These are phyloP conservation scores for Blastocystis hominis DNA, from an alignment of 352 stramenopile species.

Conservation along the genomic window DNA sequence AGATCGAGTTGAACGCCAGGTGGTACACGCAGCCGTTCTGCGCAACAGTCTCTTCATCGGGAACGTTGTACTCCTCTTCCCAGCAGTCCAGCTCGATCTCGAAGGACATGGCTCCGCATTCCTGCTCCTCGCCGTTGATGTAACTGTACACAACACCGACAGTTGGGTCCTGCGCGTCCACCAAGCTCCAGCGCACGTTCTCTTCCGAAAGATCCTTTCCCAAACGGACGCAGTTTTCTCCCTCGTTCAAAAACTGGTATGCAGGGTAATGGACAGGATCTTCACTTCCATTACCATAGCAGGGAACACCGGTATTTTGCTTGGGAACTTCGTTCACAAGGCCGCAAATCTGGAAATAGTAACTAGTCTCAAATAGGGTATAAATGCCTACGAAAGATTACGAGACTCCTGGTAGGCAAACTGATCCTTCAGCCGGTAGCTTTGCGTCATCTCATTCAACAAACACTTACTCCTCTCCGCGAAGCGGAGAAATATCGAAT, in stretches of 20 bases:
- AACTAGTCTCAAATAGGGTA: not conserved
- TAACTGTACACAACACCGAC: conserved; percentile 51
- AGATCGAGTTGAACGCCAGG: conserved; percentile 34
- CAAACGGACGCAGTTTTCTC: conserved; percentile 1
- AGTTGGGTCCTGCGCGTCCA: conserved; percentile 23
- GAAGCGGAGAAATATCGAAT: conserved; percentile 49
- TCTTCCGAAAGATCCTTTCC: conserved; percentile 5
- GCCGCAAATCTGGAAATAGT: conserved; percentile 48
- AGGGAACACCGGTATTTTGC: not conserved
- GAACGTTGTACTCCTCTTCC: conserved; percentile 31
- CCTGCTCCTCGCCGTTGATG: conserved; percentile 31
- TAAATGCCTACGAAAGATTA: conserved; percentile 18
- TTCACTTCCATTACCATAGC: conserved; percentile 9
- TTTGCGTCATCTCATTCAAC: not conserved
- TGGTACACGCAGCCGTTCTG: conserved; percentile 5
- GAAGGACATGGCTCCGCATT: not conserved
- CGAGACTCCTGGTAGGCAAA: not conserved
- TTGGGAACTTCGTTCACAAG: conserved; percentile 26
- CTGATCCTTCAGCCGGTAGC: conserved; percentile 14
- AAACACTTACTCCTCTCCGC: not conserved
- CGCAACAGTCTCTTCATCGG: conserved; percentile 1
- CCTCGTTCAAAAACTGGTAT: conserved; percentile 13
- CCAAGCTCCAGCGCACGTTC: conserved; percentile 28
- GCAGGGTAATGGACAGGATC: conserved; percentile 40
- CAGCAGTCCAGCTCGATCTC: conserved; percentile 14